Evolutionary conservation across 768 basidiomycete genomes (phyloP), one percentile per base, ranked within the genome.

Genomic region (Macrolepiota dolichaula): DNA sequence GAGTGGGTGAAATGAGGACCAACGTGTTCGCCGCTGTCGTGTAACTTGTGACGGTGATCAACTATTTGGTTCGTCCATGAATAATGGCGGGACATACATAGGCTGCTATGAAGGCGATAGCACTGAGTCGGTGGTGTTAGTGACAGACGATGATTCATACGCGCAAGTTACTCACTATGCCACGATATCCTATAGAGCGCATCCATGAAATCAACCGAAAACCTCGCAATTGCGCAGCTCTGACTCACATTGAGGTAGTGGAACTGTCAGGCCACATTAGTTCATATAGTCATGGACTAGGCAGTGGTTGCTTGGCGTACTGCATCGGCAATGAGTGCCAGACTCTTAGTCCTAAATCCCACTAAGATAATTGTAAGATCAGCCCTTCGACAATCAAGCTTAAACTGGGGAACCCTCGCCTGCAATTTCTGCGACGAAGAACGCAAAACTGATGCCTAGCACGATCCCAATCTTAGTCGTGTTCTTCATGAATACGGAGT

Each of bases 291-390:
- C 9, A 2, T 10, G 36, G 37, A 46, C 17, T 44, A 46, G 63
- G 27, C 56, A 57, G 50, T 15, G 22, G 42, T 44, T 47, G 55
- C 27, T 50, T 22, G 63, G 77, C 81, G 63, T 49, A 83, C 82
- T 38, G 82, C 82, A 70, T 85, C 82, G 61, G 82, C 83, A 69
- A 84, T 81, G 54, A 85, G 71, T 36, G 82, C 83, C 15, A 84
- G 68, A 72, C 81, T 82, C 66, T 77, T 81, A 0, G 83, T 85
- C 49, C 76, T 77, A 67, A 85, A 82, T 11, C 82, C 83, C 69
- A 84, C 83, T 81, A 55, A 11, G 49, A 50, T 9, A 27, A 40
- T 17, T 42, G 36, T 25, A 35, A 59, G 55, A 46, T 62, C 38
- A 62, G 51, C 17, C 35, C 32, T 47, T 49, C 35, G 13, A 49